A percentile compares a stretch with the other conserved stretches of the same genome.
Evolutionary conservation across 108 stramenopile species (phyloP).

Genomic region (Pelagomonas calceolata): DNA sequence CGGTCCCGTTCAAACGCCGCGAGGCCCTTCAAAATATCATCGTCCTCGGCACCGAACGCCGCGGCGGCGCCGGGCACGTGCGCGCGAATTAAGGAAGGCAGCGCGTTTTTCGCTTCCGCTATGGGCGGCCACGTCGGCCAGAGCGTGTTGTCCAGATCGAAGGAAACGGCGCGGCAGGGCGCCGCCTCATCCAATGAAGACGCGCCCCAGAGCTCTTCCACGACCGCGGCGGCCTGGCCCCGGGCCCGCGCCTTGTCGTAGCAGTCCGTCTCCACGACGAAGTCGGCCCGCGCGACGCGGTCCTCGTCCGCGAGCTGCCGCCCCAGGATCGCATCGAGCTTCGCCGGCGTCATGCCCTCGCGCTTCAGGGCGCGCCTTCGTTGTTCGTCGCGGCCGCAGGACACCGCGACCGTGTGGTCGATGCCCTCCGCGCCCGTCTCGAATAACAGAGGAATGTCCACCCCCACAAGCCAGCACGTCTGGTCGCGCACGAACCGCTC

Average conservation of each 20-base stretch:
- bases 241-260: background rate
- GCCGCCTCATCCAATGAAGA: too few species aligned
- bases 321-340: background rate
- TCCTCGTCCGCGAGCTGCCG: background rate
- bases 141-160: constrained; percentile 1
- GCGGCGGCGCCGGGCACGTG: background rate
- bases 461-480: background rate
- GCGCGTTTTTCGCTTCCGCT: background rate
- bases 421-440: background rate
- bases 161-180: background rate
- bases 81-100: too few species aligned
- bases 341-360: background rate
- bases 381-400: background rate
- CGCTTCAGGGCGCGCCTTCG: background rate
- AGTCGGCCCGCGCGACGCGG: background rate
- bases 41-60: background rate
- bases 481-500: background rate
- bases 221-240: background rate
- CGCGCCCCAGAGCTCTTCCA: background rate
- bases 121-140: background rate
- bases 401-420: background rate
- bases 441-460: background rate
- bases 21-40: background rate
- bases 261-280: background rate
- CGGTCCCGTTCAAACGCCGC: background rate